phyloP scores from a whole-genome alignment of 2,329 filamentous ascomycete species.

The Beauveria varroae region DNA sequence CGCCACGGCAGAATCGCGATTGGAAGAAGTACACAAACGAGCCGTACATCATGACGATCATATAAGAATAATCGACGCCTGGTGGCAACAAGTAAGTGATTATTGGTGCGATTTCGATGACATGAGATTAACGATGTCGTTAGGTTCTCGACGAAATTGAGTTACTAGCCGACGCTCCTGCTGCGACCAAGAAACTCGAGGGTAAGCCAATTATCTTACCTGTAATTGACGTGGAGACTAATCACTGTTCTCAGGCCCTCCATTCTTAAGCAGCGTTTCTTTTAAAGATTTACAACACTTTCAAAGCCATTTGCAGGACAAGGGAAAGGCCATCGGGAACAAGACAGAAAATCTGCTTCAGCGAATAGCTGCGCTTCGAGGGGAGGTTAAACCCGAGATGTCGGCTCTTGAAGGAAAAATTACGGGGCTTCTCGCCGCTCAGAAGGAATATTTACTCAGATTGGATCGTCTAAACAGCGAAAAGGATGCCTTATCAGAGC shows the following conservation, averaged over 20 bases:
- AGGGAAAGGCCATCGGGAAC: conserved; percentile 67
- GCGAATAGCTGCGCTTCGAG: conserved; percentile 43
- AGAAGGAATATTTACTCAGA: conserved; percentile 74
- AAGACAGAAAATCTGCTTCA: conserved; percentile 64
- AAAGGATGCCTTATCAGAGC: conserved; percentile 77
- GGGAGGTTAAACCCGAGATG: conserved; percentile 57
- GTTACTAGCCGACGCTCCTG: conserved; percentile 44
- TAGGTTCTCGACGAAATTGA: conserved; percentile 59
- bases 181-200: conserved; percentile 36
- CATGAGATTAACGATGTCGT: not conserved
- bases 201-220: conserved; percentile 23
- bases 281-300: conserved; percentile 66
- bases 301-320: conserved; percentile 69
- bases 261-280: conserved; percentile 50
- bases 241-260: conserved; percentile 32
- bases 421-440: conserved; percentile 64
- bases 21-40: conserved; percentile 73
- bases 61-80: conserved; percentile 79
- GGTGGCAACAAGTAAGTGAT: conserved; percentile 79
- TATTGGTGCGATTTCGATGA: not conserved
- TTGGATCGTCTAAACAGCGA: conserved; percentile 68
- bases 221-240: not conserved
- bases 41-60: conserved; percentile 86
- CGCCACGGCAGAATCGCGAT: conserved; percentile 67
- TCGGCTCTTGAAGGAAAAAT: conserved; percentile 68